Base-by-base conservation (phyloP, 495 filamentous ascomycete species). In the Penicillium turbatum region DNA sequence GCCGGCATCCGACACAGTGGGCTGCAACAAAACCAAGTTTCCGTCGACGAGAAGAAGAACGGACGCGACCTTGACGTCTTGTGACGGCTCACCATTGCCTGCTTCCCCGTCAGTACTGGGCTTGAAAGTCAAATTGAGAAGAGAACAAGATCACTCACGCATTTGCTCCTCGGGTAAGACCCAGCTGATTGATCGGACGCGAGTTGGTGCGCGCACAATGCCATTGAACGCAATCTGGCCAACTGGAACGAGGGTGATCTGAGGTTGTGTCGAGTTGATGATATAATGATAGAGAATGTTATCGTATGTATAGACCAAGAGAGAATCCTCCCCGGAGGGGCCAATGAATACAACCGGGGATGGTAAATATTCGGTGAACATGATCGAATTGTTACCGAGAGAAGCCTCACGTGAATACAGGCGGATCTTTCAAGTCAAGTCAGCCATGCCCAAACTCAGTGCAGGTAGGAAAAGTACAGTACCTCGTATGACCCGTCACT, bases 171-270 rank as follows among this genome's bases (percentile, higher is more conserved):
- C 92, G 6, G 93, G 92, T 36, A 97, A 67, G 42, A 97, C 87
- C 95, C 95, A 99, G 71, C 90, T 96, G 40, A 99, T 82, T 5
- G 92, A 86, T 54, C 95, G 82, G 2, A 99, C 95, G 58, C 95
- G 80, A 15, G 90, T 88, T 6, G 95, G 95, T 12, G 95, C 92
- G 55, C 92, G 76, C 7, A 99, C 92, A 60, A 99, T 96, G 30
- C 95, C 95, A 68, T 97, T 86, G 58, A 99, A 91, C 21, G 90
- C 90, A 52, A 97, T 97, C 64, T 97, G 95, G 13, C 95, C 93
- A 24, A 97, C 92, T 59, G 92, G 88, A 15, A 95, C 81, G 24
- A 97, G 79, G 41, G 81, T 82, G n/a, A 96, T 81, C 29, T 83
- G 82, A 6, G 81, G 75, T n/a, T 79, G 76, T 12, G 82, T 76